Evolutionary conservation across 2,329 filamentous ascomycete species (phyloP).

Genomic region (Talaromyces sp.): DNA sequence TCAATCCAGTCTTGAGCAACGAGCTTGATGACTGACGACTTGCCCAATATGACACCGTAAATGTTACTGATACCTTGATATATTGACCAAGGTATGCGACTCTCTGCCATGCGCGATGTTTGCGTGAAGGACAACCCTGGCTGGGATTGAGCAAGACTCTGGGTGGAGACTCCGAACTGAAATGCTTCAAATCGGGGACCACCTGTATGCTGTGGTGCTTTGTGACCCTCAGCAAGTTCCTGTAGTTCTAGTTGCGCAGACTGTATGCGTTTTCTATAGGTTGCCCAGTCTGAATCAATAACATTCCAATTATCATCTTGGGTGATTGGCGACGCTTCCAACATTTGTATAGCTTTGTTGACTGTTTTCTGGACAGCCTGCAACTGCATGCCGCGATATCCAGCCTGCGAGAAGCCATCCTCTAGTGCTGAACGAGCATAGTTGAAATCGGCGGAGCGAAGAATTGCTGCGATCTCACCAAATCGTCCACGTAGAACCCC

Average conservation of each 20-base stretch:
- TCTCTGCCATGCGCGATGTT: slow-evolving; percentile 70
- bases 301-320: slow-evolving; percentile 72
- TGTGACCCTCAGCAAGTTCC: slow-evolving; percentile 72
- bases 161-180: slow-evolving; percentile 47
- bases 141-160: slow-evolving; percentile 24
- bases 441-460: slow-evolving; percentile 74
- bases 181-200: slow-evolving; percentile 46
- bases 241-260: slow-evolving; percentile 67
- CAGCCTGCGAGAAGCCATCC: slow-evolving; percentile 60
- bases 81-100: slow-evolving; percentile 81
- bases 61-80: slow-evolving; percentile 79
- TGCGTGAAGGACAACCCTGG: slow-evolving; percentile 59
- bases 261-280: slow-evolving; percentile 73
- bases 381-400: slow-evolving; percentile 73
- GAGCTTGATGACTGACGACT: slow-evolving; percentile 68
- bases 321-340: slow-evolving; percentile 69
- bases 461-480: slow-evolving; percentile 59
- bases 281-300: slow-evolving; percentile 72
- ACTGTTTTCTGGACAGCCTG: slow-evolving; percentile 71
- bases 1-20: slow-evolving; percentile 89
- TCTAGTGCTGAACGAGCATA: slow-evolving; percentile 63
- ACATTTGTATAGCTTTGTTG: slow-evolving; percentile 62
- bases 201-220: slow-evolving; percentile 44
- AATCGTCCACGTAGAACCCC: slow-evolving; percentile 73
- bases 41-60: slow-evolving; percentile 76